Conservation (phyloP, 129 eudicot species). For the Smallanthus sonchifolius region DNA sequence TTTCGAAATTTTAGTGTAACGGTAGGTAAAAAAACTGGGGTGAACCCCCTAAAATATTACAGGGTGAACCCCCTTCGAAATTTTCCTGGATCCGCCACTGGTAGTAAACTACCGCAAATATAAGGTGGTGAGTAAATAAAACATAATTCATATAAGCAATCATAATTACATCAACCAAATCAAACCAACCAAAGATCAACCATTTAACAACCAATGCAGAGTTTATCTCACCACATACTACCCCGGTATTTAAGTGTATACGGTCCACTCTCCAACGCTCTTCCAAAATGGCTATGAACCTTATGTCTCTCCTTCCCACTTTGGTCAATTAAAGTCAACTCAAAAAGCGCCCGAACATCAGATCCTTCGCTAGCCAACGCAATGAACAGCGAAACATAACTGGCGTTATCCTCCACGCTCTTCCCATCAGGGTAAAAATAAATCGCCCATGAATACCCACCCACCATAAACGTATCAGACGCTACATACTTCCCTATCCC, state of each 20-base stretch:
- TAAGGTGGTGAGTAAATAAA: no score
- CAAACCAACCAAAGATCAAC: not conserved
- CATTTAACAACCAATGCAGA: not conserved
- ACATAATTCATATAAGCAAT: no score
- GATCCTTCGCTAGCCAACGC: constrained; percentile 82
- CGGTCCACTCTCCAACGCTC: constrained; percentile 90
- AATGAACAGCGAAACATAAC: constrained; percentile 74
- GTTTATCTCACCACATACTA: constrained; percentile 70
- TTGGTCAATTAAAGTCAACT: constrained; percentile 76
- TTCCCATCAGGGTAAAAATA: constrained; percentile 96
- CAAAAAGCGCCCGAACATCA: constrained; percentile 91
- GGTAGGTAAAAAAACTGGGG: no score
- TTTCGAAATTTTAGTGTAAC: no score
- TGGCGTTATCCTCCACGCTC: constrained; percentile 71
- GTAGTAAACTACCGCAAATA: no score
- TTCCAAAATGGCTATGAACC: constrained; percentile 86
- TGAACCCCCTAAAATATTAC: no score
- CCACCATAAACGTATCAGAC: constrained; percentile 69
- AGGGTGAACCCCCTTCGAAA: no score
- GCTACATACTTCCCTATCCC: constrained; percentile 74
- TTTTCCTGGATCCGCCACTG: no score
- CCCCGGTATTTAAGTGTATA: constrained; percentile 86
- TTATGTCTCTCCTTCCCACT: constrained; percentile 88
- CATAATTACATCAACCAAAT: constrained; percentile 5
- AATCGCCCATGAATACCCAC: constrained; percentile 86